Conservation (phyloP, 2,329 filamentous ascomycete species). For the Huntiella moniliformis region DNA sequence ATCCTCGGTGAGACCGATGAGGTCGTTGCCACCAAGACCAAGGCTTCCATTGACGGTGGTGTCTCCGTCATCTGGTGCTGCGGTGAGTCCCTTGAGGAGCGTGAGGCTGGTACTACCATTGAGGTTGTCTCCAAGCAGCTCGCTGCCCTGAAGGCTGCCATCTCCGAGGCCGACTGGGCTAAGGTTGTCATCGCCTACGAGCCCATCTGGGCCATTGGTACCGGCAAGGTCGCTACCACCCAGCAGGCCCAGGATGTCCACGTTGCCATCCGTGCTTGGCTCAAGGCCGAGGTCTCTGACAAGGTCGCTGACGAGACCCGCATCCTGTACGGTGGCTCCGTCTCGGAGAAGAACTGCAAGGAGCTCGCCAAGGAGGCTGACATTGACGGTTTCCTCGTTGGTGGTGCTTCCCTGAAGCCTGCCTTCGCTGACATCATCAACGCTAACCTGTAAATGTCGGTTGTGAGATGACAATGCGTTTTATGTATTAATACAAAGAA, state of each 20-base stretch:
- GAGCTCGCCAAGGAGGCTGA: conserved; percentile 83
- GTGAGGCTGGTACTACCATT: conserved; percentile 70
- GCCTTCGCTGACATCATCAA: conserved; percentile 53
- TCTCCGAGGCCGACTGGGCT: conserved; percentile 54
- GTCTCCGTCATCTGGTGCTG: conserved; percentile 91
- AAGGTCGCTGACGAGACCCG: conserved; percentile 68
- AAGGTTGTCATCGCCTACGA: conserved; percentile 97
- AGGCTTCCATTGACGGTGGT: conserved; percentile 73
- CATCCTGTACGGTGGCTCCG: conserved; percentile 90
- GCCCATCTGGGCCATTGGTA: conserved; percentile 93
- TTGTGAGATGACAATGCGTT: conserved; percentile 4
- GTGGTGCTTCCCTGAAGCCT: conserved; percentile 91
- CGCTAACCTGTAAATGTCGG: conserved; percentile 27
- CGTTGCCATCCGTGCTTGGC: conserved; percentile 77
- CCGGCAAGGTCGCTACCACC: conserved; percentile 77
- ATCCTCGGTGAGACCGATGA: conserved; percentile 73
- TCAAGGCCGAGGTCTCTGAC: conserved; percentile 57
- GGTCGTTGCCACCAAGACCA: conserved; percentile 84
- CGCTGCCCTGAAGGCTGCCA: conserved; percentile 55
- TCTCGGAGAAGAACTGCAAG: conserved; percentile 94
- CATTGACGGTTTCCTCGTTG: conserved; percentile 96
- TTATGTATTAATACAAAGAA: conserved; percentile 2
- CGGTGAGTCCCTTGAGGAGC: conserved; percentile 85
- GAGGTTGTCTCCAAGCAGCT: conserved; percentile 74
- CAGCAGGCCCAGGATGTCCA: conserved; percentile 89